Evolutionary conservation across 2,329 filamentous ascomycete genomes (phyloP).

Genomic region (Ilyonectria destructans): DNA sequence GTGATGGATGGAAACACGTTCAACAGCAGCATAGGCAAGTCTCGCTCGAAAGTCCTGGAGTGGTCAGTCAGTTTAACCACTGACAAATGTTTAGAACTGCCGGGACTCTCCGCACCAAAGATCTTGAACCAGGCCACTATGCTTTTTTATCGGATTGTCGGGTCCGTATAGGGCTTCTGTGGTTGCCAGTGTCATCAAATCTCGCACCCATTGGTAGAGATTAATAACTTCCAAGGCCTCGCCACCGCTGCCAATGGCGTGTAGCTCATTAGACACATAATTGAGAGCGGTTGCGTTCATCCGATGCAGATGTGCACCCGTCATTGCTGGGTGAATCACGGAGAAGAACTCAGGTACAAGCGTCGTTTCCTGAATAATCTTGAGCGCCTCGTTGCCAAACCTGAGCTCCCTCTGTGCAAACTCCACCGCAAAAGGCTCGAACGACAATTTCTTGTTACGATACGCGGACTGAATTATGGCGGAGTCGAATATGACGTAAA

Average conservation of each 20-base stretch:
- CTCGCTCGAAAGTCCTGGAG: conserved; percentile 31
- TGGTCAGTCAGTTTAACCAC: background rate
- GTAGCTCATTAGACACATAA: conserved; percentile 52
- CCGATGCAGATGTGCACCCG: conserved; percentile 51
- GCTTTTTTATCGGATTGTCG: conserved; percentile 29
- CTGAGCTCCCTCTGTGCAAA: conserved; percentile 57
- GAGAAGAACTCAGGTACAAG: conserved; percentile 56
- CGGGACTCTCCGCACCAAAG: conserved; percentile 19
- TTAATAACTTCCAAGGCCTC: conserved; percentile 27
- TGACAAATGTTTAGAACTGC: background rate
- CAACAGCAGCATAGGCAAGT: conserved; percentile 23
- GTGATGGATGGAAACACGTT: conserved; percentile 35
- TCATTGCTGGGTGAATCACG: conserved; percentile 54
- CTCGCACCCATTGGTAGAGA: conserved; percentile 56
- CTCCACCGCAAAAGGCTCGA: conserved; percentile 60
- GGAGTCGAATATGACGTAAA: conserved; percentile 64
- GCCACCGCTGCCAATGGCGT: conserved; percentile 37
- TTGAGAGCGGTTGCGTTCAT: conserved; percentile 57
- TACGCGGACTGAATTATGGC: conserved; percentile 59
- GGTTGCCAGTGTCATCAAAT: conserved; percentile 43
- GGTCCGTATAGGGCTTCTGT: conserved; percentile 35
- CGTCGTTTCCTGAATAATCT: conserved; percentile 40
- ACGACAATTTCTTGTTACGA: conserved; percentile 60
- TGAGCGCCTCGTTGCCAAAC: conserved; percentile 49
- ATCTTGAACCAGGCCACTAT: conserved; percentile 11